phyloP scores from a whole-genome alignment of 1,284 basidiomycete genomes.

The Sporisorium sorghi region DNA sequence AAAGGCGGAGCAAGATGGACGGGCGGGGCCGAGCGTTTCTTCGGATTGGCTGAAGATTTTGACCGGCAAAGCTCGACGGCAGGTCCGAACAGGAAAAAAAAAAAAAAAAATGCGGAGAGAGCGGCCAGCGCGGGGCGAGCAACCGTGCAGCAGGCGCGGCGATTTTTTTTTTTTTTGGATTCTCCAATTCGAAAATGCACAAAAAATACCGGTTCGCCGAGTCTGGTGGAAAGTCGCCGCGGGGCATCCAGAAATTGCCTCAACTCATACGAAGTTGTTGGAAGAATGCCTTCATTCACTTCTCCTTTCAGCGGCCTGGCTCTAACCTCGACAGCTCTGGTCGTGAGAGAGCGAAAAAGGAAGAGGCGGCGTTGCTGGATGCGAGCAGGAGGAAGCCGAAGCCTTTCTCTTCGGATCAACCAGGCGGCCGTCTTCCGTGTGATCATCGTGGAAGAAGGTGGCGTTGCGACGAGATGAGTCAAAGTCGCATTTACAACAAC shows the following conservation, averaged over 20 bases:
- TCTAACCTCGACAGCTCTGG: background rate
- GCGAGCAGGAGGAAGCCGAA: no score
- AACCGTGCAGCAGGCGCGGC: background rate
- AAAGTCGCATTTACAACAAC: no score
- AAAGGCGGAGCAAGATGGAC: no score
- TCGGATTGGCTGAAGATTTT: constrained; percentile 3
- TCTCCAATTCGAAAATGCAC: constrained; percentile 15
- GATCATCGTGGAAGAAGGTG: constrained; percentile 6
- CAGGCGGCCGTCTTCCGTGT: background rate
- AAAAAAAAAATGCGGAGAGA: constrained; percentile 8
- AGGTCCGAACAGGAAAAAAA: no score
- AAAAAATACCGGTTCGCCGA: constrained; percentile 9
- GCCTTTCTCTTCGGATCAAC: no score
- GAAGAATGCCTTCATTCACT: background rate
- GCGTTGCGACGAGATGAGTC: constrained; percentile 3
- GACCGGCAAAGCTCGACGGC: background rate
- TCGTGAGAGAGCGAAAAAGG: no score
- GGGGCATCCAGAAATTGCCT: constrained; percentile 1
- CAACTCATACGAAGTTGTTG: background rate
- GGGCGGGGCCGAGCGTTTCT: no score
- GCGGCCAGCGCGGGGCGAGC: background rate
- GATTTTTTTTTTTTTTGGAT: background rate
- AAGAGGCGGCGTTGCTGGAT: no score
- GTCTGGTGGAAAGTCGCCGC: constrained; percentile 5
- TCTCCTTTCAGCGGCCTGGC: no score